Evolutionary conservation across 257 asterid species (phyloP).

Genomic region (Solanum commersonii): DNA sequence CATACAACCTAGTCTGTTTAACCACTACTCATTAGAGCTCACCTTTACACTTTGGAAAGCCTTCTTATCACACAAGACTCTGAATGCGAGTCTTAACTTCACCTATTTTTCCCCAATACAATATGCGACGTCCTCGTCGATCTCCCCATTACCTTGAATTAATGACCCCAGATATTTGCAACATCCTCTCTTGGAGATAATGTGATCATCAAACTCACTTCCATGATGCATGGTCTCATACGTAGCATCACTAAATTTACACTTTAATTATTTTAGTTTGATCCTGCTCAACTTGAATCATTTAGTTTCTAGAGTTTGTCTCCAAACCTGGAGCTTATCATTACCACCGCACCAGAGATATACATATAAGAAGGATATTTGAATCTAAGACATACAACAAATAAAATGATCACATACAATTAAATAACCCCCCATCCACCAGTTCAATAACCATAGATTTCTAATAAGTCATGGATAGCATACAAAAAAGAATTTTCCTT

Average conservation of each 20-base stretch:
- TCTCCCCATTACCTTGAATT: background rate
- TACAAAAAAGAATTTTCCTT: background rate
- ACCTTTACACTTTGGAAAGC: background rate
- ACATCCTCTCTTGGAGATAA: background rate
- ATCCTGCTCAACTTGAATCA: background rate
- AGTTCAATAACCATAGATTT: background rate
- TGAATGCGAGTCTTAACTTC: background rate
- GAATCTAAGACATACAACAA: background rate
- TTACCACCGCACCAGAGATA: background rate
- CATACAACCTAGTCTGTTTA: background rate
- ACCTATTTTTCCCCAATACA: background rate
- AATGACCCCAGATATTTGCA: background rate
- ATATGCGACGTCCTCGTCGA: background rate
- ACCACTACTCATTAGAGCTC: background rate
- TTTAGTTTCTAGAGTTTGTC: background rate
- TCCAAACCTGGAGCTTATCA: background rate
- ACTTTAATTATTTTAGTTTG: too few species aligned
- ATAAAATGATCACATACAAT: background rate
- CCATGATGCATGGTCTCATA: background rate
- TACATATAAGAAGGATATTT: too few species aligned
- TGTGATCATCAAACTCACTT: background rate
- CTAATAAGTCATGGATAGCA: background rate
- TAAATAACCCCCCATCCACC: background rate
- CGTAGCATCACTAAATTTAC: background rate
- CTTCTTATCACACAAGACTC: background rate